A percentile compares a stretch with the other conserved stretches of the same genome.
phyloP scores from a whole-genome alignment of 805 yeast genomes.

The Kodamaea neixiangensis region DNA sequence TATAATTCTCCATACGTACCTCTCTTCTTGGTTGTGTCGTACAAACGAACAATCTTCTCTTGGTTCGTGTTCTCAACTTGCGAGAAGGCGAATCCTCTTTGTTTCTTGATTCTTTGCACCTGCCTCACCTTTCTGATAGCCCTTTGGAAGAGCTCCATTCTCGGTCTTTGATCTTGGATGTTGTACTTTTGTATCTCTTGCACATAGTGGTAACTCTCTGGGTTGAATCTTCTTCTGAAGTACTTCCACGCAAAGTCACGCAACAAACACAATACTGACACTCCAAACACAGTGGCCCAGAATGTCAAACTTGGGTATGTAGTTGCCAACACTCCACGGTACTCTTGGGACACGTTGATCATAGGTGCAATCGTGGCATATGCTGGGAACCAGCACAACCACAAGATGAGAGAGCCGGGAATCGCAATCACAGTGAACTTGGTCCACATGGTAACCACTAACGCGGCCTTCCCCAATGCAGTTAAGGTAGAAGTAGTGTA shows the following conservation, averaged over 20 bases:
- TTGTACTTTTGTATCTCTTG: constrained; percentile 96
- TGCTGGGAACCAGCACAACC: constrained; percentile 85
- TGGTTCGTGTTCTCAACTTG: constrained; percentile 91
- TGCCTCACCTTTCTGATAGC: constrained; percentile 97
- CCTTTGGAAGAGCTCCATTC: constrained; percentile 94
- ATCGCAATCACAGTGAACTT: constrained; percentile 88
- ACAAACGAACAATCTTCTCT: constrained; percentile 86
- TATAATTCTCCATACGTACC: constrained; percentile 41
- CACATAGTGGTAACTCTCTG: constrained; percentile 91
- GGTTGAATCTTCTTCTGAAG: constrained; percentile 86
- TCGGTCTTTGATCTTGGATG: constrained; percentile 91
- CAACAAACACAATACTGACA: constrained; percentile 74
- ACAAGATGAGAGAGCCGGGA: constrained; percentile 86
- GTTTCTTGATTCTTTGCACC: constrained; percentile 96
- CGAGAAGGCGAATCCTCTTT: constrained; percentile 97
- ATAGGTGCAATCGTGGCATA: constrained; percentile 85
- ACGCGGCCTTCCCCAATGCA: constrained; percentile 92
- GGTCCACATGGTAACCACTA: constrained; percentile 92
- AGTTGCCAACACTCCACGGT: constrained; percentile 73
- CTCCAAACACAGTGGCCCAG: constrained; percentile 79
- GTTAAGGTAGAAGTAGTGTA: constrained; percentile 87
- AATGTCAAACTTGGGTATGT: constrained; percentile 76
- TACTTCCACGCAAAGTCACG: constrained; percentile 95
- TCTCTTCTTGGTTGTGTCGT: constrained; percentile 87
- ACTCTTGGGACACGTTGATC: constrained; percentile 79